Evolutionary conservation across 352 stramenopile species (phyloP).

Genomic region (Phytophthora lateralis): DNA sequence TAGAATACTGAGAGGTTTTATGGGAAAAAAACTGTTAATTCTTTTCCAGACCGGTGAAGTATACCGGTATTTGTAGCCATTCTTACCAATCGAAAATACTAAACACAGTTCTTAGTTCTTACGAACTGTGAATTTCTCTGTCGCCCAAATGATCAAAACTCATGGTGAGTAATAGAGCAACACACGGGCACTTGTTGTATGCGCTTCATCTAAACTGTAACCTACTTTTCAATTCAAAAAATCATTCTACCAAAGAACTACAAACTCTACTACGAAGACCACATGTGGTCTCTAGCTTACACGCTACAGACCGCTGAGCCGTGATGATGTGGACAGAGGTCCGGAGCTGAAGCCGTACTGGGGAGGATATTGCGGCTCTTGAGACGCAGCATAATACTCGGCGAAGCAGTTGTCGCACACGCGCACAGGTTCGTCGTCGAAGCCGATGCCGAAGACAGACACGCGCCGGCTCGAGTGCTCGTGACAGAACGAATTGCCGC

Average conservation of each 20-base stretch:
- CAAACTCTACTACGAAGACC: constrained; percentile 21
- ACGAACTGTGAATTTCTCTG: no score
- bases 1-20: no score
- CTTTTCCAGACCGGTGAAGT: no score
- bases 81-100: no score
- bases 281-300: constrained; percentile 15
- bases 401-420: constrained; percentile 89
- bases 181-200: no score
- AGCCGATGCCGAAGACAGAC: constrained; percentile 77
- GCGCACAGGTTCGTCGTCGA: constrained; percentile 82
- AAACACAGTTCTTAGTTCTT: no score
- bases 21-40: no score
- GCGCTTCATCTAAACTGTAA: neutral
- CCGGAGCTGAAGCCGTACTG: constrained; percentile 36
- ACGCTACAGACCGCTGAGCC: constrained; percentile 39
- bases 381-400: constrained; percentile 62
- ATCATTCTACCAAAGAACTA: constrained; percentile 24
- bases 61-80: no score
- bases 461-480: constrained; percentile 82
- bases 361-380: constrained; percentile 28
- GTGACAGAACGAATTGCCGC: constrained; percentile 88
- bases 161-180: no score
- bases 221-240: constrained; percentile 10
- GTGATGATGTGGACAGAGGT: constrained; percentile 36
- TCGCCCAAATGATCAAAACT: no score